Evolutionary conservation across 2,329 filamentous ascomycete species (phyloP).

Genomic region (Diatrype stigma): DNA sequence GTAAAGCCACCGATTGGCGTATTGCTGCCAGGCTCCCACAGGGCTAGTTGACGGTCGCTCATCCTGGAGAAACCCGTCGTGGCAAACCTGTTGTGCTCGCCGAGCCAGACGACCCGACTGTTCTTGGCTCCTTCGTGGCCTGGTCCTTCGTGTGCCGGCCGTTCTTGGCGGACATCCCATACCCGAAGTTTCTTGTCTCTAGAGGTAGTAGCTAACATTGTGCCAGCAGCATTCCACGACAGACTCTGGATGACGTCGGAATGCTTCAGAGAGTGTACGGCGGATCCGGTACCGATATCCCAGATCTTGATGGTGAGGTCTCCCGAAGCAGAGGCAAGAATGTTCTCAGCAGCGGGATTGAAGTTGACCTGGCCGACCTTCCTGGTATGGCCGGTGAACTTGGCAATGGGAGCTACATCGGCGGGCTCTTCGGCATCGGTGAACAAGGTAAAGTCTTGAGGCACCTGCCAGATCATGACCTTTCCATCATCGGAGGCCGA

Average conservation of each 20-base stretch:
- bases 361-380: conserved; percentile 98
- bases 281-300: conserved; percentile 78
- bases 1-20: conserved; percentile 89
- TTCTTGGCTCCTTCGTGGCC: conserved; percentile 96
- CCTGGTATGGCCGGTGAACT: conserved; percentile 82
- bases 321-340: conserved; percentile 90
- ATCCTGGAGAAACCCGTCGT: conserved; percentile 97
- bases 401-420: conserved; percentile 76
- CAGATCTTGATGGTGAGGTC: conserved; percentile 95
- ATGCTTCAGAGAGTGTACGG: conserved; percentile 75
- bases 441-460: conserved; percentile 78
- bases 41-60: conserved; percentile 92
- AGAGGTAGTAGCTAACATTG: conserved; percentile 84
- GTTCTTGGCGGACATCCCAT: conserved; percentile 95
- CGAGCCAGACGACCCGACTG: conserved; percentile 94
- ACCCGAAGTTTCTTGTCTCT: conserved; percentile 97
- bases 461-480: conserved; percentile 95
- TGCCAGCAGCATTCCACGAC: conserved; percentile 90
- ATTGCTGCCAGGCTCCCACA: conserved; percentile 87
- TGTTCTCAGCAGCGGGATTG: conserved; percentile 92
- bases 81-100: conserved; percentile 91
- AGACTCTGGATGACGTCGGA: conserved; percentile 91
- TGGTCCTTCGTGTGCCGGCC: conserved; percentile 73
- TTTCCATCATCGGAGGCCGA: conserved; percentile 96
- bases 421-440: conserved; percentile 79